These are phyloP conservation scores for Suhomyces faveliae DNA, from an alignment of 805 yeast species.

Conservation along the genomic window DNA sequence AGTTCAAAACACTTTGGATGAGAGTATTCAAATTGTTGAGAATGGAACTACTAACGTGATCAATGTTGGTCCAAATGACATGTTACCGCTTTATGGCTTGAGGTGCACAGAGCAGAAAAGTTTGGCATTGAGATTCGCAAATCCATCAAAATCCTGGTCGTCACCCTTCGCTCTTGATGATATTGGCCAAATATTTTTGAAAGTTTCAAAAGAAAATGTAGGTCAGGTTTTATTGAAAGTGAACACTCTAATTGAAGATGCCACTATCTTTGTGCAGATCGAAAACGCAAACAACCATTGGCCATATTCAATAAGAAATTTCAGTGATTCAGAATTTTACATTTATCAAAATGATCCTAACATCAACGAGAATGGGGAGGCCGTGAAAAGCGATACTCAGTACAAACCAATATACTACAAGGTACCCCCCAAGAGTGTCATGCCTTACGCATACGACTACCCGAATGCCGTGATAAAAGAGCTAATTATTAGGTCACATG, in stretches of 20 bases:
- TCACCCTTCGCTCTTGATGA: slow-evolving; percentile 84
- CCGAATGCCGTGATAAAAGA: slow-evolving; percentile 90
- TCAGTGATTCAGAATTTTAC: slow-evolving; percentile 80
- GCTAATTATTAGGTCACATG: slow-evolving; percentile 66
- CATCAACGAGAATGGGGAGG: slow-evolving; percentile 59
- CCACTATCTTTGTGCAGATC: slow-evolving; percentile 75
- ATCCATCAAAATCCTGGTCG: slow-evolving; percentile 68
- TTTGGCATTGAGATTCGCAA: slow-evolving; percentile 56
- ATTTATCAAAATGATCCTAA: slow-evolving; percentile 85
- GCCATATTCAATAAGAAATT: slow-evolving; percentile 93
- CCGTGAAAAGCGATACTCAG: slow-evolving; percentile 46
- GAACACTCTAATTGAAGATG: slow-evolving; percentile 73
- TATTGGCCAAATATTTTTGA: slow-evolving; percentile 76
- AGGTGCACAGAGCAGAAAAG: slow-evolving; percentile 58
- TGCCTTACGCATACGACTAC: slow-evolving; percentile 98
- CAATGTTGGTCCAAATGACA: slow-evolving; percentile 45
- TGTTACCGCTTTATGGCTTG: slow-evolving; percentile 63
- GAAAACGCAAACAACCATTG: slow-evolving; percentile 73
- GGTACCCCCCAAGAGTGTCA: slow-evolving; percentile 85
- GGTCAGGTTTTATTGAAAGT: slow-evolving; percentile 72
- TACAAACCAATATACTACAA: slow-evolving; percentile 79
- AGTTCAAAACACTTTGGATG: slow-evolving; percentile 58
- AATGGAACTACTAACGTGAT: slow-evolving; percentile 58
- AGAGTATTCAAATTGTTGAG: slow-evolving; percentile 60
- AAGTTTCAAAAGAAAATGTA: slow-evolving; percentile 59